Evolutionary conservation across 495 filamentous ascomycete genomes (phyloP).

Genomic region (Parathielavia appendiculata): DNA sequence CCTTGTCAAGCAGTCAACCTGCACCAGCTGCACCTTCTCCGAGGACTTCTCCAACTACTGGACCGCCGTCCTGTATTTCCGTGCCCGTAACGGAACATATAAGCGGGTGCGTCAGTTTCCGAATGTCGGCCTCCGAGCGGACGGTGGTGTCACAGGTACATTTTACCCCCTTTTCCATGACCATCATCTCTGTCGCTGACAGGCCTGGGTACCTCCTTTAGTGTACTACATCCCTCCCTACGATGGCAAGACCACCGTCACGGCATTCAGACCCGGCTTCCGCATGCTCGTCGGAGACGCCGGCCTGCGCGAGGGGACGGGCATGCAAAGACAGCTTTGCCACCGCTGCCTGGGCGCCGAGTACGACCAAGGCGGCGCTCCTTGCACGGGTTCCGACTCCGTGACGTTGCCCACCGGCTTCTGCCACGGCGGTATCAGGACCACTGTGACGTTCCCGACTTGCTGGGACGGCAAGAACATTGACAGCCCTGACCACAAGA

Average conservation of each 20-base stretch:
- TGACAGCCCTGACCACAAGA: slow-evolving; percentile 49
- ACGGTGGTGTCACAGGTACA: slow-evolving; percentile 37
- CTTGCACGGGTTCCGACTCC: slow-evolving; percentile 47
- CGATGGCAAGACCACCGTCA: slow-evolving; percentile 32
- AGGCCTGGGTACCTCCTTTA: no score
- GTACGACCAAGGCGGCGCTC: slow-evolving; percentile 45
- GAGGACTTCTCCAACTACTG: slow-evolving; percentile 42
- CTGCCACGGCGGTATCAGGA: slow-evolving; percentile 46
- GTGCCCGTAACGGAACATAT: slow-evolving; percentile 43
- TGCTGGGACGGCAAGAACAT: slow-evolving; percentile 55
- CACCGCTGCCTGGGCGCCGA: slow-evolving; percentile 41
- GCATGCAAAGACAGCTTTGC: slow-evolving; percentile 41
- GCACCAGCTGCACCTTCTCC: slow-evolving; percentile 30
- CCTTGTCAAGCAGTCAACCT: slow-evolving; percentile 26
- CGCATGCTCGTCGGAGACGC: slow-evolving; percentile 43
- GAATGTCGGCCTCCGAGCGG: slow-evolving; percentile 29
- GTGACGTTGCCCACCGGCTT: slow-evolving; percentile 27
- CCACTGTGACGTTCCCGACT: slow-evolving; percentile 47
- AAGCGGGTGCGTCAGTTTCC: slow-evolving; percentile 41
- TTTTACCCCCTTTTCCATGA: no score
- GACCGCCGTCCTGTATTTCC: slow-evolving; percentile 41
- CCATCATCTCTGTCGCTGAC: no score
- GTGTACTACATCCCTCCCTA: slow-evolving; percentile 43
- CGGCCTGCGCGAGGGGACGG: slow-evolving; percentile 25
- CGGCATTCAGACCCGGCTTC: slow-evolving; percentile 41